Evolutionary conservation across 1,139 yeast species (phyloP), one percentile per base, ranked within the genome.

Genomic region (Kluyveromyces sp.): DNA sequence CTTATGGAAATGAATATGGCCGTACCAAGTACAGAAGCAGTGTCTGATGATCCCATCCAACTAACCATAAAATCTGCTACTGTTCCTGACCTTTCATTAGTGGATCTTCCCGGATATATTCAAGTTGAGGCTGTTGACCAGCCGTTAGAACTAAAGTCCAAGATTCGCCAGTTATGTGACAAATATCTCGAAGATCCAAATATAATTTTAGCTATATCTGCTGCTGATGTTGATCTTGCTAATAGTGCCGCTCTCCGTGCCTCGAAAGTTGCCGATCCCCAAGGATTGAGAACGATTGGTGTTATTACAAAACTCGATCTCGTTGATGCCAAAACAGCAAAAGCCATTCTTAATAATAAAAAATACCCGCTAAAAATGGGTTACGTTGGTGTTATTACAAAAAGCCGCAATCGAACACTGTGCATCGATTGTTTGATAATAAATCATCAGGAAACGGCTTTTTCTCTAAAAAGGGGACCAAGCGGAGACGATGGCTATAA

Each of bases 161-260:
- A 83, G 61, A 94, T 94, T 56, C 73, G 87, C 51, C 77, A 74
- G 46, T 71, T 94, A 31, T 92, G 97, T 66, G 85, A 86, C 55
- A 79, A 80, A 60, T 94, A 94, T 63, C 74, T 94, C 55, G 89
- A 85, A 59, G 81, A 85, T 6, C 98, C 98, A 21, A 94, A 94
- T 61, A 87, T 94, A 47, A 94, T 94, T 39, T 72, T 94, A 56
- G 98, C 98, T 0, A 92, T 94, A 33, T 87, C 96, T 10, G 92
- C 98, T 1, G 98, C 98, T 0, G 97, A 94, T 67, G 98, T 92
- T 2, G 99, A 94, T 71, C 73, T 94, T 61, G 98, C 98, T 1
- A 92, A 92, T 63, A 88, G 97, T 34, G 80, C 97, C 2, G 97
- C 98, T 0, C 75, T 92, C 50, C 74, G 95, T 50, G 97, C 97